phyloP scores from a whole-genome alignment of 192 early-diverging fungal genomes.

The Coemansia biformis region DNA sequence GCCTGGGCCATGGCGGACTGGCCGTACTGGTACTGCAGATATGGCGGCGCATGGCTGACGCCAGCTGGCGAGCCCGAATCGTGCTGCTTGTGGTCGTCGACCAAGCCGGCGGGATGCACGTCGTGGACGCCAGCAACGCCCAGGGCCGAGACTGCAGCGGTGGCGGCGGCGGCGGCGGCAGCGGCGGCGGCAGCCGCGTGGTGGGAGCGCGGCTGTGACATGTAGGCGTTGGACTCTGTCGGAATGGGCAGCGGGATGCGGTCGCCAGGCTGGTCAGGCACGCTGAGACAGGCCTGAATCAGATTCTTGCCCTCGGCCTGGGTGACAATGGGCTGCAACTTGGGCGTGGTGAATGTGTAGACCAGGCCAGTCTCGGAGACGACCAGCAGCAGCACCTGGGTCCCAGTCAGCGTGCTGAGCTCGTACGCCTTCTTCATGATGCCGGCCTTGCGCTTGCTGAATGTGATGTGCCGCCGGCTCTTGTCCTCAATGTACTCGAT shows the following conservation, averaged over 20 bases:
- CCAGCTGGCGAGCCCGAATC: slow-evolving; percentile 10
- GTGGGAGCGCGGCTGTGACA: slow-evolving; percentile 46
- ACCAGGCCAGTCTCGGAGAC: slow-evolving; percentile 94
- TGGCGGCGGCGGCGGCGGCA: slow-evolving; percentile 3
- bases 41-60: slow-evolving; percentile 13
- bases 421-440: slow-evolving; percentile 99
- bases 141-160: slow-evolving; percentile 8
- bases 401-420: slow-evolving; percentile 87
- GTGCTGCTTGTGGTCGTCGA: slow-evolving; percentile 35
- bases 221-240: slow-evolving; percentile 48
- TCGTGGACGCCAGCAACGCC: slow-evolving; percentile 6
- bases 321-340: slow-evolving; percentile 88
- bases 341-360: slow-evolving; percentile 91
- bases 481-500: slow-evolving; percentile 96
- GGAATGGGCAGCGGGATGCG: slow-evolving; percentile 37
- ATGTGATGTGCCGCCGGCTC: slow-evolving; percentile 87
- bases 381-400: slow-evolving; percentile 86
- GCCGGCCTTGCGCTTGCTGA: slow-evolving; percentile 91
- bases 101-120: slow-evolving; percentile 5
- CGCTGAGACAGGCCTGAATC: slow-evolving; percentile 88
- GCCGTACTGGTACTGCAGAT: slow-evolving; percentile 35
- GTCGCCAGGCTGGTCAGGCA: slow-evolving; percentile 62
- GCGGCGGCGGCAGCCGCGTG: slow-evolving; percentile 19
- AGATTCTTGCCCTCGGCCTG: slow-evolving; percentile 87
- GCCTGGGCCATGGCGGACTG: slow-evolving; percentile 42